Evolutionary conservation across 495 filamentous ascomycete species (phyloP), one percentile per base, ranked within the genome.

Genomic region (Aspergillus affinis): DNA sequence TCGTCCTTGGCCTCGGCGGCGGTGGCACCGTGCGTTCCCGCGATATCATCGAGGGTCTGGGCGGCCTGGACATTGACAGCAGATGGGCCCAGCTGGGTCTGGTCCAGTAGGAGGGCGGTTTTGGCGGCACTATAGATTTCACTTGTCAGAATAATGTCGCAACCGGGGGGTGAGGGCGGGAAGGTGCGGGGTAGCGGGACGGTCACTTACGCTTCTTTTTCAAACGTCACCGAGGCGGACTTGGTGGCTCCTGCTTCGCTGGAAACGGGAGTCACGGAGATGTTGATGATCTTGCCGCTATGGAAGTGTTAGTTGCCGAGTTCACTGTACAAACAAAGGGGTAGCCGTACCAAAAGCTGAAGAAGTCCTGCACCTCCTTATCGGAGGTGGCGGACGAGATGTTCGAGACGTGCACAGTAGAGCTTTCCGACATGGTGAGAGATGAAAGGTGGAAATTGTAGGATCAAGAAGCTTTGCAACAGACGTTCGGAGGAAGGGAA

Each of bases 361-460:
- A 98, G 86, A 98, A 98, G 66, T 95, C 92, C 65, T 85, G 86
- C 61, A 98, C 84, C 75, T 98, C 91, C 77, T 93, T 90, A 73
- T 98, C 91, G 61, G 84, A 82, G 51, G 93, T 96, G 62, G 85
- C 68, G 58, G 80, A 69, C 61, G 88, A 83, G 77, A 98, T 97
- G 77, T 93, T 92, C 78, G 91, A 89, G 55, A 84, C 81, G 64
- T 84, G 79, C 23, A 84, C 79, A 18, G 80, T 81, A 44, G 75
- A 69, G 61, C 69, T 71, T 54, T 64, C 65, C 63, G 81, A 79
- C 81, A 84, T 84, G 61, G 13, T 76, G 21, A 29, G 4, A 10
- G 49, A 8, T 36, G 30, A 27, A 49, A 15, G 56, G 15, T 45
- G 48, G 7, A 13, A n/a, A 17, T 17, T n/a, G 9, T 45, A 36